Evolutionary conservation across 169 alveolate genomes (phyloP), one percentile per base, ranked within the genome.

Genomic region (Plasmodium gallinaceum): DNA sequence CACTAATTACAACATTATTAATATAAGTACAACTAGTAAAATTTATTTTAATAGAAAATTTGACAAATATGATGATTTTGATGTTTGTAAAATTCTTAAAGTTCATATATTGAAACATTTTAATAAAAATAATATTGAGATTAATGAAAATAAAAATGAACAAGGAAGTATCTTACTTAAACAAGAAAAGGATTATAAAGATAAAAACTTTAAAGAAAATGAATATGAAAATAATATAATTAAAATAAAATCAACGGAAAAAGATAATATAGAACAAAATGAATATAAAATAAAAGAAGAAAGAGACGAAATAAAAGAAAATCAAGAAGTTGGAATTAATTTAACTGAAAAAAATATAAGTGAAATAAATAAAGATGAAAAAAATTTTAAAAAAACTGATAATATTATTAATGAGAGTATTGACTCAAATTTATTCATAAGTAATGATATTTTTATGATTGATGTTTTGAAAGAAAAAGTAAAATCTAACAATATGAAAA

Each of bases 401-500:
- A 51, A 61, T 18, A 61, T 10, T 16, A n/a, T 7, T 45, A 14
- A 48, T 54, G 14, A 78, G 22, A 39, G 8, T 51, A 51, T 16
- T 60, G 39, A 39, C 12, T 51, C 61, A 6, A 80, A 14, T 24
- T 6, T 80, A 20, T 80, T 80, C 46, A 22, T 68, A 24, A 69
- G 43, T 16, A 16, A 42, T n/a, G 57, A 80, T 46, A 80, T 80
- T 52, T 80, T 80, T 61, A 80, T 80, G 90, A 68, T 80, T 54
- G 80, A 65, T 10, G 68, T 80, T 24, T 16, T 57, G 20, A 80
- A 80, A 48, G 85, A 68, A 20, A 80, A 65, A 54, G 9, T 68
- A n/a, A 80, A 68, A 66, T 66, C 37, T 24, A 80, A 68, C 45
- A 22, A 68, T n/a, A 45, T 65, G 12, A n/a, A 26, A 46, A 80